Evolutionary conservation across 106 monocot species (phyloP).

Genomic region (Dendrobium catenatum): DNA sequence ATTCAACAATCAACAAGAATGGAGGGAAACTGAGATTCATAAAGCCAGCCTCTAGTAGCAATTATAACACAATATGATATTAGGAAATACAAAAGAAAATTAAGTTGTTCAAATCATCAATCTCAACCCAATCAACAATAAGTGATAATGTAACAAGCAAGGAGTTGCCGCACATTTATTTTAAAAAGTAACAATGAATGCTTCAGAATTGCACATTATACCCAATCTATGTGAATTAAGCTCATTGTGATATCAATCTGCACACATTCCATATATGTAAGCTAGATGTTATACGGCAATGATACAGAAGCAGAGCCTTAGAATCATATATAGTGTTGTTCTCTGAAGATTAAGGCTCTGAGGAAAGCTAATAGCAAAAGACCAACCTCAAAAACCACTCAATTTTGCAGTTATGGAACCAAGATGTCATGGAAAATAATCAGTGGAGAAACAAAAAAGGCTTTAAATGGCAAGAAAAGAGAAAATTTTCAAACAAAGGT

Average conservation of each 20-base stretch:
- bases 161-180: neutral
- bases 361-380: too few relatives aligned
- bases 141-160: neutral
- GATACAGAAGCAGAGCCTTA: neutral
- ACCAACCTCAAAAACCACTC: neutral
- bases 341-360: neutral
- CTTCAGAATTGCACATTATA: neutral
- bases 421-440: neutral
- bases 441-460: neutral
- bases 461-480: neutral
- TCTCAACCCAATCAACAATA: neutral
- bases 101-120: neutral
- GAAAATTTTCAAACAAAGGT: neutral
- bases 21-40: neutral
- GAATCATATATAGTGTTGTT: neutral
- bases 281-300: neutral
- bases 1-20: neutral
- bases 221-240: neutral
- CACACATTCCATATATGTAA: neutral
- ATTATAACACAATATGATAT: neutral
- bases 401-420: neutral
- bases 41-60: neutral
- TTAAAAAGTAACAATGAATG: neutral
- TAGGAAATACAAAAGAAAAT: neutral
- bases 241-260: neutral